phyloP scores from a whole-genome alignment of 1,284 basidiomycete species.

The Ganoderma resinaceum region DNA sequence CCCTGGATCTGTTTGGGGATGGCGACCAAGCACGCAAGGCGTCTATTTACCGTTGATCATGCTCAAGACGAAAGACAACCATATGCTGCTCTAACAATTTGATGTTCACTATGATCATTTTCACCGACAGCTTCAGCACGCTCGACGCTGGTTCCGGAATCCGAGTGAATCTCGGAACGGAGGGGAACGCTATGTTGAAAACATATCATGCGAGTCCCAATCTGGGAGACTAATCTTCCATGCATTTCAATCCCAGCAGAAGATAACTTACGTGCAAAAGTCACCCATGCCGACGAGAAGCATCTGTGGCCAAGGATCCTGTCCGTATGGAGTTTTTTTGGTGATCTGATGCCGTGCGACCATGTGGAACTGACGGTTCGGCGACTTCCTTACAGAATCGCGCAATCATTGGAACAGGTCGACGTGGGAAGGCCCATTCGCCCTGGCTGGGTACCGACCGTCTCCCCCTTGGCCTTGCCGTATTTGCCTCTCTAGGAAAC shows the following conservation, averaged over 20 bases:
- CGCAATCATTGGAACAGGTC: conserved; percentile 6
- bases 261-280: neutral
- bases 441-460: neutral
- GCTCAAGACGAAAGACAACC: neutral
- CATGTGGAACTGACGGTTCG: conserved; percentile 7
- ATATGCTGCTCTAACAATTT: neutral
- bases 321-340: neutral
- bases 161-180: neutral
- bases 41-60: neutral
- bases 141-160: neutral
- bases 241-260: neutral
- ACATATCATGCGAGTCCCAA: neutral
- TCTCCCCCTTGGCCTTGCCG: conserved; percentile 1
- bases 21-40: conserved; percentile 12
- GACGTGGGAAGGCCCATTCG: neutral
- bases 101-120: neutral
- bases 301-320: neutral
- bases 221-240: neutral
- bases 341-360: conserved; percentile 3
- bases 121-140: neutral
- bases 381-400: neutral
- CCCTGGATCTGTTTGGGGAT: neutral
- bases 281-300: neutral
- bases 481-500: conserved; percentile 3
- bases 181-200: neutral